phyloP scores from a whole-genome alignment of 2,329 filamentous ascomycete genomes.

The Aspergillus fumigatus region DNA sequence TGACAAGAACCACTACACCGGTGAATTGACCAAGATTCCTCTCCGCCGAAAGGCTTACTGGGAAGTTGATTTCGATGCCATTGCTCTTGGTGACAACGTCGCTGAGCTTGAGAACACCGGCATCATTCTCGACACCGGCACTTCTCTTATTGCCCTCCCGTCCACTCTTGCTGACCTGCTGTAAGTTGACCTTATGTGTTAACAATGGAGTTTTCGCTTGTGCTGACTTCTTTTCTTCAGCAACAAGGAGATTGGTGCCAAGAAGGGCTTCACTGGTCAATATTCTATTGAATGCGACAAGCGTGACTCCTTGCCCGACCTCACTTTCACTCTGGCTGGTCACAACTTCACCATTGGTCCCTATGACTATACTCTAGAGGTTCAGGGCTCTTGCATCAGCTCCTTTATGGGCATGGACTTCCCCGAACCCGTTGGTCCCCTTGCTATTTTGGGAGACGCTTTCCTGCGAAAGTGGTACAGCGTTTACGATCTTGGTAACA shows the following conservation, averaged over 20 bases:
- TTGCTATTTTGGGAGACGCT: constrained; percentile 77
- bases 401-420: constrained; percentile 97
- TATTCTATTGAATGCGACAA: constrained; percentile 88
- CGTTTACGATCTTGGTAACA: constrained; percentile 89
- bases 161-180: constrained; percentile 87
- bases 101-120: constrained; percentile 92
- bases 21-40: constrained; percentile 88
- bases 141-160: constrained; percentile 93
- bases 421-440: constrained; percentile 77
- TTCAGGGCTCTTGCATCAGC: constrained; percentile 93
- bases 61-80: constrained; percentile 94
- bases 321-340: constrained; percentile 84
- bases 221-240: constrained; percentile 27
- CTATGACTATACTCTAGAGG: constrained; percentile 92
- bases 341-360: constrained; percentile 88
- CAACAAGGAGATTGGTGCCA: constrained; percentile 95
- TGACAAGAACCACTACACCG: constrained; percentile 73
- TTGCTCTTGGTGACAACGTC: constrained; percentile 78
- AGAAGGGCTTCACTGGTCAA: constrained; percentile 96
- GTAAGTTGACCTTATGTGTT: constrained; percentile 36
- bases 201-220: neutral
- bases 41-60: constrained; percentile 98
- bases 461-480: constrained; percentile 68
- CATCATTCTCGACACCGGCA: constrained; percentile 96
- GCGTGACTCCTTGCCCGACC: constrained; percentile 77